phyloP scores from a whole-genome alignment of 176 grass and related monocot species.

The Avena atlantica region DNA sequence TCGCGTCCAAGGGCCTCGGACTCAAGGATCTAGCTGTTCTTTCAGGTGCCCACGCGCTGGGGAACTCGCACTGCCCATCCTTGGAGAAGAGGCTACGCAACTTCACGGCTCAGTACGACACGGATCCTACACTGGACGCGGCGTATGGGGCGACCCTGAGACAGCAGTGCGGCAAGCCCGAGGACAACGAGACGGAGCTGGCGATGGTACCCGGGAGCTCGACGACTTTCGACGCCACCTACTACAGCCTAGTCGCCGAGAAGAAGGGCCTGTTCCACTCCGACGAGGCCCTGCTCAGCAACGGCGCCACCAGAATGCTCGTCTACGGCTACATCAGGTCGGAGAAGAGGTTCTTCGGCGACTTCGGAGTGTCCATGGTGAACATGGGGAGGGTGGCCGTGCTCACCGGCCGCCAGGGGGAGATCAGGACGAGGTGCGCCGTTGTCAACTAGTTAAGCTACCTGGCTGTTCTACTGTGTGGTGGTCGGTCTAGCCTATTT shows the following conservation, averaged over 20 bases:
- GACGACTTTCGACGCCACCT: constrained; percentile 60
- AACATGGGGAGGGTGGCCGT: constrained; percentile 75
- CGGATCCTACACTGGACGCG: constrained; percentile 61
- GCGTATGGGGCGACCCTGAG: constrained; percentile 40
- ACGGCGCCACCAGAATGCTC: constrained; percentile 50
- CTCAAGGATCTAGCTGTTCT: constrained; percentile 82
- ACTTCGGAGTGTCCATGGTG: constrained; percentile 72
- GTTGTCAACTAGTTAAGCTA: constrained; percentile 44
- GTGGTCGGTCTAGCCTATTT: neutral
- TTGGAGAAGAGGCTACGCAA: constrained; percentile 62
- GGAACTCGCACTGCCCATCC: constrained; percentile 75
- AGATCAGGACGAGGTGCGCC: constrained; percentile 62
- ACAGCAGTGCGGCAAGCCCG: constrained; percentile 33
- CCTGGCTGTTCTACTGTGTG: neutral
- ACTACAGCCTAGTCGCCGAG: constrained; percentile 58
- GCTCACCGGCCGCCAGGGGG: constrained; percentile 46
- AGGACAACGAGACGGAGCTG: constrained; percentile 62
- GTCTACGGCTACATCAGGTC: constrained; percentile 38
- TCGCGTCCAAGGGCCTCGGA: constrained; percentile 63
- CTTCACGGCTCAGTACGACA: constrained; percentile 48
- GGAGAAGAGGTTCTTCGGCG: constrained; percentile 52
- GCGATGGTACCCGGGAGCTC: constrained; percentile 85
- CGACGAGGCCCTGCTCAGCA: constrained; percentile 67
- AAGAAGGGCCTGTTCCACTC: constrained; percentile 68
- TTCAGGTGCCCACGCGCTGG: constrained; percentile 68